These are phyloP conservation scores for Lecanicillium sp. DNA, from an alignment of 2,329 filamentous ascomycete species.

Conservation along the genomic window DNA sequence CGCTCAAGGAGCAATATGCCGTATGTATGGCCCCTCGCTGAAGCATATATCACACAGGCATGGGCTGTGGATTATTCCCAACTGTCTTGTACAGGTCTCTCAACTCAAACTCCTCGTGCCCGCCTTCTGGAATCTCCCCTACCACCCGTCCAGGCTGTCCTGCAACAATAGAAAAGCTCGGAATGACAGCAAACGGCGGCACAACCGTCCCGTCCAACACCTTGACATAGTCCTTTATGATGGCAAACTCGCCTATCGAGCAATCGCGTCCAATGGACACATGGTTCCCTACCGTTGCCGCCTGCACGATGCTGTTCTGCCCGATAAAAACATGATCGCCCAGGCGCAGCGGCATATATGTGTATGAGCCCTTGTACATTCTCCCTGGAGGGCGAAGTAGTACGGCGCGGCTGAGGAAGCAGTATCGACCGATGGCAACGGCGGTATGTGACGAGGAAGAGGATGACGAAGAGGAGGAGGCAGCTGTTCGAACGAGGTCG, in stretches of 20 bases:
- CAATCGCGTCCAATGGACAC: conserved; percentile 76
- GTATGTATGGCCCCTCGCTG: too few species aligned
- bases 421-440: conserved; percentile 86
- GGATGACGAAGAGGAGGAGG: conserved; percentile 31
- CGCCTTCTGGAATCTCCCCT: conserved; percentile 71
- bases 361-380: conserved; percentile 69
- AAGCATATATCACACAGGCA: too few species aligned
- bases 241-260: conserved; percentile 76
- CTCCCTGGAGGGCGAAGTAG: conserved; percentile 78
- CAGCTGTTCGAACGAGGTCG: conserved; percentile 62
- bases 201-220: conserved; percentile 80
- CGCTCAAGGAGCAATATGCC: too few species aligned
- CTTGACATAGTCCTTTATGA: conserved; percentile 89
- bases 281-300: conserved; percentile 75
- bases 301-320: conserved; percentile 66
- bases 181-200: conserved; percentile 82
- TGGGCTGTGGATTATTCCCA: conserved; percentile 43
- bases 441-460: conserved; percentile 47
- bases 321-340: conserved; percentile 93
- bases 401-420: conserved; percentile 72
- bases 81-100: conserved; percentile 57
- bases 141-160: conserved; percentile 73
- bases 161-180: conserved; percentile 86
- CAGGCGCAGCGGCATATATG: conserved; percentile 84
- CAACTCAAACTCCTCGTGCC: conserved; percentile 55